Evolutionary conservation across 805 yeast genomes (phyloP), one percentile per base, ranked within the genome.

Genomic region (Candida yuanshanica): DNA sequence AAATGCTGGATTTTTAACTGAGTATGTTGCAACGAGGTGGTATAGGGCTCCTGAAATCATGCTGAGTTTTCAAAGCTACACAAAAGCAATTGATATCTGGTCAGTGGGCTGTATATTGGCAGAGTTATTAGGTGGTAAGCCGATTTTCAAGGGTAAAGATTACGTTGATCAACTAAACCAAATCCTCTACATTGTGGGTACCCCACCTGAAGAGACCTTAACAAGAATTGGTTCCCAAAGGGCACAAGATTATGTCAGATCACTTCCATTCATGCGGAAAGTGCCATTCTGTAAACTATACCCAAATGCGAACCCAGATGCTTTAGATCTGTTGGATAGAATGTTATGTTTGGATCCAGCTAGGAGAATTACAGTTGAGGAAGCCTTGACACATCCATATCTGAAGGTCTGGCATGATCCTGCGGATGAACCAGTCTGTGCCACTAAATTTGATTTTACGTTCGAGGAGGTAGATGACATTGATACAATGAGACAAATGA

Each of bases 11-110:
- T 91, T 88, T 55, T 68, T 91, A 70, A 93, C 99, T 1, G 98
- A 91, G 62, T 93, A 93, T 59, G 99, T 93, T 21, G 98, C 99
- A 24, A 93, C 99, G 1, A 75, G 99, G 60, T 93, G 99, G 99
- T 93, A 93, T 64, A 72, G 99, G 51, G 99, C 99, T 4, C 99
- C 99, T 0, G 99, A 93, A 59, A 89, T 93, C 63, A 91, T 93
- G 89, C 71, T 93, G 41, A 83, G 95, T 49, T 88, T 86, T 68
- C 95, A 93, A 61, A 87, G 90, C 44, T 91, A 91, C 63, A 86
- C 98, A 6, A 90, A 88, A 65, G 96, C 99, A 20, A 91, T 93
- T 45, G 99, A 93, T 62, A 75, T 93, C 43, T 93, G 99, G 99
- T 88, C 97, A 0, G 95, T 93, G 17, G 99, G 99, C 3, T 93